Percentiles rank a stretch among this genome's conserved stretches.
Evolutionary conservation across 169 alveolate species (phyloP).

Genomic region (Cryptosporidium muris): DNA sequence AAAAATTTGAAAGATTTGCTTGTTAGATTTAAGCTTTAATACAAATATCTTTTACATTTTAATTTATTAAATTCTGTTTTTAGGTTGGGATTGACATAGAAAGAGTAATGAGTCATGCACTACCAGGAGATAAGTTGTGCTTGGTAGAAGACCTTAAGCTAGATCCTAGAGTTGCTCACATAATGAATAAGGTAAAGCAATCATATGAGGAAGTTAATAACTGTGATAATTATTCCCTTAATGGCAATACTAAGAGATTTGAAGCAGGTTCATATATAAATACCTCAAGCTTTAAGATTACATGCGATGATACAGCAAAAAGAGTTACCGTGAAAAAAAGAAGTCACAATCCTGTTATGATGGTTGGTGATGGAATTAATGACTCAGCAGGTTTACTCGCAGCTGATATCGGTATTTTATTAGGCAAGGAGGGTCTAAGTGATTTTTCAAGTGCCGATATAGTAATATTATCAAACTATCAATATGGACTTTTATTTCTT

Average conservation of each 20-base stretch:
- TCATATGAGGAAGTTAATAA: slow-evolving; percentile 18
- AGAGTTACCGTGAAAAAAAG: background rate
- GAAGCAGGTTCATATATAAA: background rate
- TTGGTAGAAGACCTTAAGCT: slow-evolving; percentile 28
- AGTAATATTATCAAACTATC: slow-evolving; percentile 49
- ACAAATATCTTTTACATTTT: background rate
- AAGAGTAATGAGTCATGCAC: slow-evolving; percentile 54
- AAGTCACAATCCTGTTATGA: slow-evolving; percentile 33
- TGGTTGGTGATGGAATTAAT: slow-evolving; percentile 69
- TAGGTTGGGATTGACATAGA: slow-evolving; percentile 64
- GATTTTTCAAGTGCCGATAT: slow-evolving; percentile 67
- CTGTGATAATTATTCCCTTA: background rate
- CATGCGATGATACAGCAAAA: background rate
- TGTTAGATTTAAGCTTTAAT: background rate
- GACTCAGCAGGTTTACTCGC: slow-evolving; percentile 64
- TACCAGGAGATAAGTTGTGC: slow-evolving; percentile 47
- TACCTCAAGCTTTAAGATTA: background rate
- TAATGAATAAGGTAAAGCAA: slow-evolving; percentile 17
- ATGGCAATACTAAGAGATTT: background rate
- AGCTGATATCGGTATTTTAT: slow-evolving; percentile 51
- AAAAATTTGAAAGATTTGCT: background rate
- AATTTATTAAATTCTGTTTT: background rate
- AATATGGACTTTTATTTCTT: slow-evolving; percentile 15
- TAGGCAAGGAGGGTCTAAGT: slow-evolving; percentile 59
- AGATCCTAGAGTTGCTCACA: background rate